These are phyloP conservation scores for Sporothrix pseudoabietina DNA, from an alignment of 2,329 filamentous ascomycete species.

Conservation along the genomic window DNA sequence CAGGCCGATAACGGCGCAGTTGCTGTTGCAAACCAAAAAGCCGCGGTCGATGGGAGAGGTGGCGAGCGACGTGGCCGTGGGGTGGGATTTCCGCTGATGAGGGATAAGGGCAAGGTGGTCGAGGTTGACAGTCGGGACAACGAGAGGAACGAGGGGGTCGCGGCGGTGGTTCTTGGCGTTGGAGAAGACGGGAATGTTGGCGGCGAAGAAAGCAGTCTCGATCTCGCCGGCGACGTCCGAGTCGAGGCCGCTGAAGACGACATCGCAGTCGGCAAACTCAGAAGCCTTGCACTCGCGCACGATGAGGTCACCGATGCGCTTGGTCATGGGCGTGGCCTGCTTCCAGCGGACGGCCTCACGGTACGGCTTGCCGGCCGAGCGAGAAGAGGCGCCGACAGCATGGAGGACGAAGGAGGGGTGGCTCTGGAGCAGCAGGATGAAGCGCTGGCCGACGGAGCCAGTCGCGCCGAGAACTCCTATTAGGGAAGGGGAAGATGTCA, in stretches of 20 bases:
- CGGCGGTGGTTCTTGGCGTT: conserved; percentile 97
- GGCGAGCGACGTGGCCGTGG: conserved; percentile 35
- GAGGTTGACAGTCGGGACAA: conserved; percentile 94
- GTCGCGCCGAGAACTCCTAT: conserved; percentile 80
- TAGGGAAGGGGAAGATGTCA: neutral
- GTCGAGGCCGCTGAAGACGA: conserved; percentile 92
- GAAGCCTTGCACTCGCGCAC: conserved; percentile 82
- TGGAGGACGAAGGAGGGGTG: conserved; percentile 87
- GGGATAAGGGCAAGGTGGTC: conserved; percentile 83
- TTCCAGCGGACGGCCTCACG: conserved; percentile 95
- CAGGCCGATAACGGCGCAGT: conserved; percentile 95
- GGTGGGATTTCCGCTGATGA: conserved; percentile 76
- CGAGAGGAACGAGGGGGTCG: conserved; percentile 85
- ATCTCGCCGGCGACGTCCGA: conserved; percentile 90
- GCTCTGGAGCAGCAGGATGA: conserved; percentile 85
- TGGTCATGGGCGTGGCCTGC: conserved; percentile 80
- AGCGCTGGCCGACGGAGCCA: conserved; percentile 91
- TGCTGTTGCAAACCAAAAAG: conserved; percentile 96
- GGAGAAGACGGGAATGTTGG: conserved; percentile 89
- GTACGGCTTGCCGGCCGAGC: conserved; percentile 92
- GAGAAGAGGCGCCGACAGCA: conserved; percentile 84
- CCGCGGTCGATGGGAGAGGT: conserved; percentile 65
- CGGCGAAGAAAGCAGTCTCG: conserved; percentile 87
- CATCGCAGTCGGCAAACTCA: conserved; percentile 85
- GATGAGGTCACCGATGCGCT: conserved; percentile 71